These are phyloP conservation scores for Nasturtium officinale DNA, from an alignment of 345 rosid species.

Conservation along the genomic window DNA sequence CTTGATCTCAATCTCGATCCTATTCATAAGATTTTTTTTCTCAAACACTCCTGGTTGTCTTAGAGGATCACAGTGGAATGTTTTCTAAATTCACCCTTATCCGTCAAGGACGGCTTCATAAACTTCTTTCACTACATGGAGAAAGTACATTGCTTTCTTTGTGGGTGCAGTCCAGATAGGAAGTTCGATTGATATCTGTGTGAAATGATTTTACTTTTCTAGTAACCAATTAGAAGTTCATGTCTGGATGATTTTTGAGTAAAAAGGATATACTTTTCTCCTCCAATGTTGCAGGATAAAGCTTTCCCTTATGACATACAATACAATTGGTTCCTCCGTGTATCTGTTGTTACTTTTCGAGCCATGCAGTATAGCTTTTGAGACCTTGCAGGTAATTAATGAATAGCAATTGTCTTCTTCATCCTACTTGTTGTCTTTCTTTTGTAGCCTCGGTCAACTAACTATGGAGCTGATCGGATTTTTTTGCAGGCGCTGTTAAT, in stretches of 20 bases:
- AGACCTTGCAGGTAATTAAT: constrained; percentile 47
- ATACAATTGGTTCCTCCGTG: constrained; percentile 43
- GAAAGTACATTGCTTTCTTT: constrained; percentile 15
- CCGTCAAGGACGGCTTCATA: neutral
- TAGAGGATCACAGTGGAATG: constrained; percentile 16
- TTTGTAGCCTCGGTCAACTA: constrained; percentile 16
- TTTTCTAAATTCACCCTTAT: neutral
- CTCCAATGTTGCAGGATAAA: constrained; percentile 43
- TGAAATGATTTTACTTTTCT: neutral
- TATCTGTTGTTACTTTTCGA: constrained; percentile 47
- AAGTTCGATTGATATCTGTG: neutral
- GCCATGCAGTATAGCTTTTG: constrained; percentile 51
- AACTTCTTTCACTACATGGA: neutral
- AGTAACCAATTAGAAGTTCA: neutral
- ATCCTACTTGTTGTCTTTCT: neutral
- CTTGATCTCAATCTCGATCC: neutral
- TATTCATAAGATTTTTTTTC: neutral
- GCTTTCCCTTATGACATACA: constrained; percentile 46
- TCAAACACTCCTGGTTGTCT: neutral
- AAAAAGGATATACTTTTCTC: constrained; percentile 8
- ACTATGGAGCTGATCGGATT: constrained; percentile 5
- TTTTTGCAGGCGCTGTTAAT: constrained; percentile 75
- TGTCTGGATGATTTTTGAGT: constrained; percentile 18
- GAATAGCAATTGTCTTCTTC: constrained; percentile 1
- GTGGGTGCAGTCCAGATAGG: constrained; percentile 11